These are phyloP conservation scores for Botryosphaeria dothidea DNA, from an alignment of 2,329 filamentous ascomycete genomes.

Conservation along the genomic window DNA sequence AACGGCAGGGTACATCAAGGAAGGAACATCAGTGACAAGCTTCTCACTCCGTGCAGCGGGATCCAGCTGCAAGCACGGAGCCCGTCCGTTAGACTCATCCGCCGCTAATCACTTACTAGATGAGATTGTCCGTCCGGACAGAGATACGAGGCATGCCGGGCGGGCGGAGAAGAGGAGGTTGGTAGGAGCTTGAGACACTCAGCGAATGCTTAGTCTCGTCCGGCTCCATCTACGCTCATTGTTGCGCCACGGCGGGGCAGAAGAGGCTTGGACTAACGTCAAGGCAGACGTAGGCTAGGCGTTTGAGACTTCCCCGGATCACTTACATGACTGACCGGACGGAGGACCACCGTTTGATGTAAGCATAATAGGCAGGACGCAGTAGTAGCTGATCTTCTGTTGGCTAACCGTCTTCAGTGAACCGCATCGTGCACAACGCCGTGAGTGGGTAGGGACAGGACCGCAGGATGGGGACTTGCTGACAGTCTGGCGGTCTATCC, in stretches of 20 bases:
- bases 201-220: neutral
- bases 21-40: neutral
- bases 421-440: neutral
- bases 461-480: slow-evolving; percentile 5
- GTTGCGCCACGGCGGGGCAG: neutral
- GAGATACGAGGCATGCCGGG: neutral
- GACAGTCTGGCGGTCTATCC: neutral
- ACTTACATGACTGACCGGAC: neutral
- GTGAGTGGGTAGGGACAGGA: neutral
- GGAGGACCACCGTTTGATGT: slow-evolving; percentile 10
- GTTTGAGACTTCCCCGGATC: neutral
- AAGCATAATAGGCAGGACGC: neutral
- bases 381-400: slow-evolving; percentile 2
- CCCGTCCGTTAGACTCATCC: neutral
- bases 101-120: slow-evolving; percentile 11
- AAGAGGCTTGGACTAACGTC: neutral
- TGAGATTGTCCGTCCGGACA: neutral
- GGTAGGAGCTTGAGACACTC: neutral
- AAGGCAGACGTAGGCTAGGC: neutral
- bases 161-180: neutral
- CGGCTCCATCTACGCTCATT: neutral
- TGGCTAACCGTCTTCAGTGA: slow-evolving; percentile 4
- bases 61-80: neutral
- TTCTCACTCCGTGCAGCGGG: neutral
- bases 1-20: neutral